Base-by-base conservation (phyloP, 2,329 filamentous ascomycete genomes). In the Chrysoporthe austroafricana region DNA sequence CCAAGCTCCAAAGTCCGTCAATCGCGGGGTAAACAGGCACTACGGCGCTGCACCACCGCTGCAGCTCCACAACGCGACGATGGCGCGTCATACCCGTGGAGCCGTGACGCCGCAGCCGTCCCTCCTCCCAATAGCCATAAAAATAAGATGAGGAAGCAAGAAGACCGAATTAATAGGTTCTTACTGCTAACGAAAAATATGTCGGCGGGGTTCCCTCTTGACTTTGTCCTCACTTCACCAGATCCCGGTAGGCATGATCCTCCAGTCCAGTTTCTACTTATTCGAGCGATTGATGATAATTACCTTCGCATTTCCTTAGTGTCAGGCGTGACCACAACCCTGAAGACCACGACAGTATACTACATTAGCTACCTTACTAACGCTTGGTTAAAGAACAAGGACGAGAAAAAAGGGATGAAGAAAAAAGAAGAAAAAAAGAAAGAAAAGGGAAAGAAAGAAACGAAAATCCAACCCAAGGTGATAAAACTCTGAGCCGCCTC, bases 21-120 rank as follows among this genome's bases (percentile, higher is more conserved):
- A 34, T 50, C 60, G 61, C 61, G 46, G 48, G 48, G 46, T 26
- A 61, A 14, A 14, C 9, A n/a, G 57, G 57, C 9, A 36, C n/a
- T 4, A 42, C 56, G 18, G 21, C 50, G 32, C 50, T 21, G 46
- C n/a, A 50, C 6, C 11, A 32, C 50, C 16, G 18, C 7, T 50
- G 18, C 16, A 16, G 21, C 32, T 21, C 50, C 26, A 26, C 50
- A 54, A 34, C 26, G 11, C 26, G 54, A 57, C 34, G 11, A 4
- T 16, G 48, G 59, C 43, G 26, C 43, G 59, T 61, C 54, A 16
- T 32, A 3, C 34, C 18, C 32, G 8, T n/a, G 16, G 9, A 18
- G 34, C 54, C 54, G 13, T 16, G 26, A 26, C 26, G 26, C 26
- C 26, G 26, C 26, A 26, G 26, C 26, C 26, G 26, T 26, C 26